Conservation (phyloP, 2,329 filamentous ascomycete genomes). For the Sporothrix dimorphospora region DNA sequence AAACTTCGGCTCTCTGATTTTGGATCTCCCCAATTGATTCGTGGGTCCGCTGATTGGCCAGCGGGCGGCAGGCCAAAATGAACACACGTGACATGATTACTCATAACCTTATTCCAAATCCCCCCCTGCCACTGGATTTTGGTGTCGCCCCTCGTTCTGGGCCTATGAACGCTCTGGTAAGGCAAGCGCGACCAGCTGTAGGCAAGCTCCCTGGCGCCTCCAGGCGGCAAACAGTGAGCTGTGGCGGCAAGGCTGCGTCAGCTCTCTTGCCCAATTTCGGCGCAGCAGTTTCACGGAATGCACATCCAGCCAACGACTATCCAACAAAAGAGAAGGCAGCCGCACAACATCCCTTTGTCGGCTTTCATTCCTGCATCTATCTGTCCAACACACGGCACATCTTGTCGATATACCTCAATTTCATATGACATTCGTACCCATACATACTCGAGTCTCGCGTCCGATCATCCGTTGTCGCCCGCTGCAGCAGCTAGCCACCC, state of each 20-base stretch:
- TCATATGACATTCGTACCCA: neutral
- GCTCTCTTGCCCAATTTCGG: conserved; percentile 12
- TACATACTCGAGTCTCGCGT: neutral
- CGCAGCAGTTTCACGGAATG: conserved; percentile 17
- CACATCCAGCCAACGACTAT: conserved; percentile 14
- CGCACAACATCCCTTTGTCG: neutral
- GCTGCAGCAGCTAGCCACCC: conserved; percentile 7
- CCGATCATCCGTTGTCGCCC: neutral
- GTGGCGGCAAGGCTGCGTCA: conserved; percentile 35
- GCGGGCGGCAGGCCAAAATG: neutral
- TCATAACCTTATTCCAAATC: conserved; percentile 14
- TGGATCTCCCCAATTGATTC: conserved; percentile 32
- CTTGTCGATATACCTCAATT: neutral
- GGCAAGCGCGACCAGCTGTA: conserved; percentile 12
- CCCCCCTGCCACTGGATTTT: neutral
- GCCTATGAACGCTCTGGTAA: too few relatives aligned
- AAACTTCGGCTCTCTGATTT: conserved; percentile 32
- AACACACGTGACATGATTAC: conserved; percentile 30
- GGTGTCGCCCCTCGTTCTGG: too few relatives aligned
- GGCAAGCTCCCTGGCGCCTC: neutral
- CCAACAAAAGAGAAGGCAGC: conserved; percentile 12
- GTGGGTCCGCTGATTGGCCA: conserved; percentile 32
- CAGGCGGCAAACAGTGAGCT: neutral
- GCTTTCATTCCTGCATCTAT: neutral
- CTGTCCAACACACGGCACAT: neutral